Evolutionary conservation across 2,329 filamentous ascomycete species (phyloP).

Genomic region (Pezicula carpinea): DNA sequence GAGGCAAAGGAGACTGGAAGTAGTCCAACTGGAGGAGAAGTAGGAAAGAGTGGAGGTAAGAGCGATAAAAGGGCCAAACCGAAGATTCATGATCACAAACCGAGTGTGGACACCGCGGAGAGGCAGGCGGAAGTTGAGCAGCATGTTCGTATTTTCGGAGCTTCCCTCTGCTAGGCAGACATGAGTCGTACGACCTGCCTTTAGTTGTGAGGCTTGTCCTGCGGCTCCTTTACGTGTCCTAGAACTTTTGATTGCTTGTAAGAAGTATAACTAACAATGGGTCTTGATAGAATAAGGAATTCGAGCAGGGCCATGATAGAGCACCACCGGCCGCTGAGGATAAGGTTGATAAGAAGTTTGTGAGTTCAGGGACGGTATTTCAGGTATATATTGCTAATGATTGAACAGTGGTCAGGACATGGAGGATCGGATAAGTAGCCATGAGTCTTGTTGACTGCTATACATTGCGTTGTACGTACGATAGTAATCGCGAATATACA

Average conservation of each 20-base stretch:
- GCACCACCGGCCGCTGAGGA: conserved; percentile 37
- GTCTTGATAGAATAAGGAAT: conserved; percentile 41
- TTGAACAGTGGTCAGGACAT: conserved; percentile 11
- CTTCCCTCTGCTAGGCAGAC: no score
- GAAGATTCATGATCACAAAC: conserved; percentile 45
- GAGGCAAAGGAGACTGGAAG: conserved; percentile 35
- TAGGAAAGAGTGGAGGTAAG: conserved; percentile 18
- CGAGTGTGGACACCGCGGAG: conserved; percentile 32
- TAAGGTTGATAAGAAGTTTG: conserved; percentile 50
- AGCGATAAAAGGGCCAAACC: conserved; percentile 37
- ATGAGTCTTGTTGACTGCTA: background rate
- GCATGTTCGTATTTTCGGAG: conserved; percentile 30
- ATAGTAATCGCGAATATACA: no score
- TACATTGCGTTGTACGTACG: no score
- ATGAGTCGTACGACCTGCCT: no score
- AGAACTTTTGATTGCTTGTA: no score
- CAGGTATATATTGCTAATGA: conserved; percentile 1
- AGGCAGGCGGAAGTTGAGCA: conserved; percentile 52
- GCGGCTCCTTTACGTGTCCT: no score
- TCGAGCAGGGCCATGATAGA: conserved; percentile 48
- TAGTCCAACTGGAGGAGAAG: conserved; percentile 23
- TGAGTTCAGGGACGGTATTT: conserved; percentile 13
- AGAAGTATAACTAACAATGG: no score
- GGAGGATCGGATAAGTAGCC: conserved; percentile 18
- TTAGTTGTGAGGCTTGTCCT: no score